Conservation (phyloP, 129 eudicot species). For the Artemisia tridentata region DNA sequence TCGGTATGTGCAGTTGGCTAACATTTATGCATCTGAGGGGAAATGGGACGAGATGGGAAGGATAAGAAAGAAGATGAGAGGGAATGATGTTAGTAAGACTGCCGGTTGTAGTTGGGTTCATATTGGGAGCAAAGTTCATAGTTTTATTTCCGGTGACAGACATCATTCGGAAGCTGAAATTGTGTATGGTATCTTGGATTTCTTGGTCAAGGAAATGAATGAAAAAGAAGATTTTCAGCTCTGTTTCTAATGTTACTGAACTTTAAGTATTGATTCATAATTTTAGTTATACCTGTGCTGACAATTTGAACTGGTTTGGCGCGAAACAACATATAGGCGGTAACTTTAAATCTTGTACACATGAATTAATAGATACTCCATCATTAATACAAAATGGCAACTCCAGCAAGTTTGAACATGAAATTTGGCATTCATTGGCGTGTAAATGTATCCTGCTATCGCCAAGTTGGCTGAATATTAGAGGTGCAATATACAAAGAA, state of each 20-base stretch:
- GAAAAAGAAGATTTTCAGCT: conserved; percentile 15
- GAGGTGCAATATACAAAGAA: too few species aligned
- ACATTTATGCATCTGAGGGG: conserved; percentile 71
- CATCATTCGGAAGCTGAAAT: conserved; percentile 46
- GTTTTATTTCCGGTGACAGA: conserved; percentile 60
- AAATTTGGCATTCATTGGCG: too few species aligned
- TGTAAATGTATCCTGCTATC: too few species aligned
- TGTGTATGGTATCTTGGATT: conserved; percentile 42
- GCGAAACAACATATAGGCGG: too few species aligned
- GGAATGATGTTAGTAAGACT: conserved; percentile 65
- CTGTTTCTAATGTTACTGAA: not conserved
- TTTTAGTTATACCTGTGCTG: not conserved
- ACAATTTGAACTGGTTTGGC: too few species aligned
- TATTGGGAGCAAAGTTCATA: conserved; percentile 53
- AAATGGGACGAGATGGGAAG: conserved; percentile 86
- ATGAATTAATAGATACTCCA: too few species aligned
- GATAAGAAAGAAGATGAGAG: conserved; percentile 86
- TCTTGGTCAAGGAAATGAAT: conserved; percentile 43
- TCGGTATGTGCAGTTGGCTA: conserved; percentile 83
- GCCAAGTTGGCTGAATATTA: too few species aligned
- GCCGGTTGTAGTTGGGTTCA: conserved; percentile 93
- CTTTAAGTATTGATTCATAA: not conserved
- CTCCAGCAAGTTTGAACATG: too few species aligned
- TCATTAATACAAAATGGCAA: too few species aligned
- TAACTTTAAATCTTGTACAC: too few species aligned